Evolutionary conservation across 108 stramenopile genomes (phyloP).

Genomic region (Pseudonitzschia delicatissima): DNA sequence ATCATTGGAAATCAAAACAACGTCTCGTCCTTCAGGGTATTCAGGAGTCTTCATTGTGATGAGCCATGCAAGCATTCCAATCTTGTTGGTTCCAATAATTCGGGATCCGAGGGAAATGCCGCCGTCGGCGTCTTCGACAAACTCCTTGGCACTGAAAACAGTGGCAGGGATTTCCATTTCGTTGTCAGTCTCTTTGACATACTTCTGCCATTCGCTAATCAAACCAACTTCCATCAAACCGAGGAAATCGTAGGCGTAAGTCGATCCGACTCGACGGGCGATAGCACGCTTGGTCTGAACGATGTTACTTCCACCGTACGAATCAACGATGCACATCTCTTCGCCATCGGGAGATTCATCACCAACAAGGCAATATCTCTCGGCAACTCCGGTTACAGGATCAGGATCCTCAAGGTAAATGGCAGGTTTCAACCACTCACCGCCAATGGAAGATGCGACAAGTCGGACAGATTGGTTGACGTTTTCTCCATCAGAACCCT

Average conservation of each 20-base stretch:
- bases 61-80: constrained; percentile 97
- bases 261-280: constrained; percentile 95
- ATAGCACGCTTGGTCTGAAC: constrained; percentile 95
- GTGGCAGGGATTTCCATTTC: constrained; percentile 52
- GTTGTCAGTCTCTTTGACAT: constrained; percentile 51
- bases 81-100: constrained; percentile 91
- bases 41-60: constrained; percentile 95
- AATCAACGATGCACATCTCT: constrained; percentile 87
- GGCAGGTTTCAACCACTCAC: constrained; percentile 91
- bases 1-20: constrained; percentile 96
- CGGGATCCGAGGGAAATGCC: constrained; percentile 69
- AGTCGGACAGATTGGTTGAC: constrained; percentile 84
- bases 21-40: constrained; percentile 95
- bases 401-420: constrained; percentile 92
- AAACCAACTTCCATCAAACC: constrained; percentile 93
- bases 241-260: constrained; percentile 97
- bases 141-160: constrained; percentile 73
- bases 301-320: constrained; percentile 85
- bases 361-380: constrained; percentile 85
- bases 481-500: constrained; percentile 57
- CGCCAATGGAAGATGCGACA: constrained; percentile 92
- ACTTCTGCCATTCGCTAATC: constrained; percentile 74
- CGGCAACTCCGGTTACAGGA: constrained; percentile 90
- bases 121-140: constrained; percentile 75
- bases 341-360: constrained; percentile 56